Evolutionary conservation across 2,329 filamentous ascomycete genomes (phyloP).

Genomic region (Dichotomopilus funicola): DNA sequence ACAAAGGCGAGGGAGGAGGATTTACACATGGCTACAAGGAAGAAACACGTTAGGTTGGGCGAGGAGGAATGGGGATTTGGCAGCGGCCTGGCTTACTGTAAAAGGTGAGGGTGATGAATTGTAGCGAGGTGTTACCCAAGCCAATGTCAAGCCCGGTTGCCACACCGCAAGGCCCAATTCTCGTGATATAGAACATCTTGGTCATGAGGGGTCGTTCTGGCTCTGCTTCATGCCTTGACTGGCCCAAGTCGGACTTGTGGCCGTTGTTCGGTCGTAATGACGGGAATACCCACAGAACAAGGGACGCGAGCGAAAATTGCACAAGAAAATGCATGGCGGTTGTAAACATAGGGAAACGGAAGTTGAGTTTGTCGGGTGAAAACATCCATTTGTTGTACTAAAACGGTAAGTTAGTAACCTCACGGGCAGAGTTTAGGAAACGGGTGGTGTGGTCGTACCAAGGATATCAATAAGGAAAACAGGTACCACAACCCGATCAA

Average conservation of each 20-base stretch:
- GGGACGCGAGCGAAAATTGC: slow-evolving; percentile 72
- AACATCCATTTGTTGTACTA: slow-evolving; percentile 99
- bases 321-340: slow-evolving; percentile 94
- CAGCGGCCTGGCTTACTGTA: slow-evolving; percentile 57
- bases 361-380: slow-evolving; percentile 74
- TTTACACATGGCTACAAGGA: slow-evolving; percentile 82
- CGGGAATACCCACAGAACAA: slow-evolving; percentile 77
- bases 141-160: slow-evolving; percentile 95
- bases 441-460: slow-evolving; percentile 51
- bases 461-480: slow-evolving; percentile 87
- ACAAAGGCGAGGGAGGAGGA: slow-evolving; percentile 94
- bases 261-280: slow-evolving; percentile 63
- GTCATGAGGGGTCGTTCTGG: slow-evolving; percentile 65
- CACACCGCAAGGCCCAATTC: slow-evolving; percentile 84
- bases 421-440: background rate
- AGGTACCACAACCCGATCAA: slow-evolving; percentile 83
- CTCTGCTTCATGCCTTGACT: slow-evolving; percentile 47
- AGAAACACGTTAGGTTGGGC: background rate
- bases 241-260: slow-evolving; percentile 42
- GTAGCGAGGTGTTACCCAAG: slow-evolving; percentile 88
- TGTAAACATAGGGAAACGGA: slow-evolving; percentile 90
- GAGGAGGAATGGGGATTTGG: background rate
- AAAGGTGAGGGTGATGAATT: slow-evolving; percentile 94
- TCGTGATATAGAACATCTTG: slow-evolving; percentile 82
- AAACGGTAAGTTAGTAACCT: slow-evolving; percentile 25